phyloP scores from a whole-genome alignment of 2,329 filamentous ascomycete species.

The Botryotinia convoluta region DNA sequence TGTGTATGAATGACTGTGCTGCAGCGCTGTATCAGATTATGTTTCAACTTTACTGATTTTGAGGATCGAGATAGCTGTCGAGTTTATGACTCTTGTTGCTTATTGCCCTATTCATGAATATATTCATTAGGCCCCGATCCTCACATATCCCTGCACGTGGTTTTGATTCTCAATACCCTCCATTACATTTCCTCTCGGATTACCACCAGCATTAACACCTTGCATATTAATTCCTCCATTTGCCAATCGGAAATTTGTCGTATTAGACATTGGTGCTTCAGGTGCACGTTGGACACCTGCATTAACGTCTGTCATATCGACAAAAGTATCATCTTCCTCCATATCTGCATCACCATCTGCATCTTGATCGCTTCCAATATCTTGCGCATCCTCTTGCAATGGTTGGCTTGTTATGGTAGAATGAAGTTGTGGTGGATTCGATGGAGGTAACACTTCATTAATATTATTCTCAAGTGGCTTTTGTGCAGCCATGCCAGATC shows the following conservation, averaged over 20 bases:
- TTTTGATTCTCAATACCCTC: conserved; percentile 30
- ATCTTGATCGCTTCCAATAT: conserved; percentile 31
- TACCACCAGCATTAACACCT: conserved; percentile 20
- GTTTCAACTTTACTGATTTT: not conserved
- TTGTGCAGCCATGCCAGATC: conserved; percentile 50
- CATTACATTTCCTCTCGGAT: conserved; percentile 22
- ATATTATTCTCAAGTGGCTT: conserved; percentile 42
- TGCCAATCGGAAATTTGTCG: conserved; percentile 29
- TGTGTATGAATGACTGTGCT: not conserved
- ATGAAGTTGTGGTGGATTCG: conserved; percentile 13
- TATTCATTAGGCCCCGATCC: conserved; percentile 30
- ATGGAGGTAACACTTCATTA: conserved; percentile 14
- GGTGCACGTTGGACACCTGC: conserved; percentile 23
- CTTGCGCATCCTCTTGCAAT: conserved; percentile 18
- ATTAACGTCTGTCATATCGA: conserved; percentile 44
- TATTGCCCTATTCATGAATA: no score
- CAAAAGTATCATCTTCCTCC: conserved; percentile 54
- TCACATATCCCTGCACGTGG: conserved; percentile 31
- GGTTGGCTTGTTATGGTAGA: conserved; percentile 7
- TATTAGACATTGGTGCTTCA: conserved; percentile 25
- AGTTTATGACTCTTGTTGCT: not conserved
- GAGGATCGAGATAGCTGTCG: not conserved
- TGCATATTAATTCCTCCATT: conserved; percentile 27
- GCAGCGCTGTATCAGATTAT: not conserved
- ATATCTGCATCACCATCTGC: conserved; percentile 43